A percentile compares a stretch with the other conserved stretches of the same genome.
Conservation (phyloP, 2,329 filamentous ascomycete species). For the Calonectria montana region DNA sequence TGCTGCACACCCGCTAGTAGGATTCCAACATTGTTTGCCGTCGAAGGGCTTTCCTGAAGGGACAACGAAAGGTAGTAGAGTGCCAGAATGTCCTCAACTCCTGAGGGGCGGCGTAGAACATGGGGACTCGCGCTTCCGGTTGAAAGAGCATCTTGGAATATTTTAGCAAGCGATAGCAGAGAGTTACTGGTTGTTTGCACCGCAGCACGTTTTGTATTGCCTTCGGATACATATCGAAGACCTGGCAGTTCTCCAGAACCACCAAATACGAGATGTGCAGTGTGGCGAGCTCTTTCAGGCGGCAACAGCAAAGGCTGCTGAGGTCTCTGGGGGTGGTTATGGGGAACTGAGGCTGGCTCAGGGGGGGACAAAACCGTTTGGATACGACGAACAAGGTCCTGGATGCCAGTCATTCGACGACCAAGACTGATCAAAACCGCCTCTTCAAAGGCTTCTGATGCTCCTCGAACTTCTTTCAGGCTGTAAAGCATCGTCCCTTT, state of each 20-base stretch:
- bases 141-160: constrained; percentile 96
- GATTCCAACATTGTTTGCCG: constrained; percentile 98
- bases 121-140: constrained; percentile 69
- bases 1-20: constrained; percentile 95
- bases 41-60: constrained; percentile 94
- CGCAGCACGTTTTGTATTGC: constrained; percentile 79
- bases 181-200: constrained; percentile 96
- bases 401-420: constrained; percentile 75
- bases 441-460: constrained; percentile 92
- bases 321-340: constrained; percentile 14
- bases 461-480: constrained; percentile 81
- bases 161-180: constrained; percentile 92
- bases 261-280: constrained; percentile 85
- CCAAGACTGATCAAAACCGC: constrained; percentile 91
- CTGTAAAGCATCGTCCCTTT: constrained; percentile 99
- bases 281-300: constrained; percentile 85
- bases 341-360: constrained; percentile 23
- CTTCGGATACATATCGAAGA: constrained; percentile 74
- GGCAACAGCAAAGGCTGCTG: constrained; percentile 77
- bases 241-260: constrained; percentile 82
- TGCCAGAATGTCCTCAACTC: constrained; percentile 91
- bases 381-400: constrained; percentile 82
- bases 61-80: constrained; percentile 96
- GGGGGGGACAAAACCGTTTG: constrained; percentile 72
- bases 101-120: constrained; percentile 72